These are phyloP conservation scores for Fraxinus quadrangulata DNA, from an alignment of 257 asterid species.

Conservation along the genomic window DNA sequence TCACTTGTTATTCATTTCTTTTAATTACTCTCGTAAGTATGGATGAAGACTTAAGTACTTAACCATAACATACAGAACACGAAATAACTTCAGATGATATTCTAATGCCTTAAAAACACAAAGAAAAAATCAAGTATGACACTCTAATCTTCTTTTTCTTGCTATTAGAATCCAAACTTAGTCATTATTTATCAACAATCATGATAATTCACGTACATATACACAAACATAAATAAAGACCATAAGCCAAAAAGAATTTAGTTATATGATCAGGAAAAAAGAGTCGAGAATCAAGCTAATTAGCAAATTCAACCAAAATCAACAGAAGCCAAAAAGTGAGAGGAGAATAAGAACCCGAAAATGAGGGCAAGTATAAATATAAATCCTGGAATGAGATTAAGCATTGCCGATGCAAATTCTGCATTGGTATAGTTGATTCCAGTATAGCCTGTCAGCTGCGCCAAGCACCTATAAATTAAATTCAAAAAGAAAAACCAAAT, in stretches of 20 bases:
- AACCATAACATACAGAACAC: neutral
- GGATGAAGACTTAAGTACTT: neutral
- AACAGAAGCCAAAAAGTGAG: neutral
- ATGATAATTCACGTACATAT: neutral
- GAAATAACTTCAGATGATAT: neutral
- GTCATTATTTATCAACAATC: neutral
- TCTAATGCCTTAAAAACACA: neutral
- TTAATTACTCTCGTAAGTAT: neutral
- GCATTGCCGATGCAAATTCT: conserved; percentile 88
- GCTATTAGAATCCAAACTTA: neutral
- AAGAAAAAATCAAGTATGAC: neutral
- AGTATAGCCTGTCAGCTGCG: conserved; percentile 83
- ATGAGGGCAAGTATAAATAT: conserved; percentile 77
- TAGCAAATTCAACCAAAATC: neutral
- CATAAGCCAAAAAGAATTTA: neutral
- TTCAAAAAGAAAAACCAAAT: conserved; percentile 9
- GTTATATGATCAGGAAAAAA: neutral
- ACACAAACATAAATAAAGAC: neutral
- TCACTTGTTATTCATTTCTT: neutral
- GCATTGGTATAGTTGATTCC: conserved; percentile 78
- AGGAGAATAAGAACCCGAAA: conserved; percentile 55
- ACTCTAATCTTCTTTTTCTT: neutral
- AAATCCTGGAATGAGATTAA: conserved; percentile 85
- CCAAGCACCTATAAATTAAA: conserved; percentile 56
- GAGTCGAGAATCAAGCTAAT: neutral